Percentiles rank a stretch among this genome's conserved stretches.
phyloP scores from a whole-genome alignment of 73 alveolate genomes.

The Symbiodinium natans region DNA sequence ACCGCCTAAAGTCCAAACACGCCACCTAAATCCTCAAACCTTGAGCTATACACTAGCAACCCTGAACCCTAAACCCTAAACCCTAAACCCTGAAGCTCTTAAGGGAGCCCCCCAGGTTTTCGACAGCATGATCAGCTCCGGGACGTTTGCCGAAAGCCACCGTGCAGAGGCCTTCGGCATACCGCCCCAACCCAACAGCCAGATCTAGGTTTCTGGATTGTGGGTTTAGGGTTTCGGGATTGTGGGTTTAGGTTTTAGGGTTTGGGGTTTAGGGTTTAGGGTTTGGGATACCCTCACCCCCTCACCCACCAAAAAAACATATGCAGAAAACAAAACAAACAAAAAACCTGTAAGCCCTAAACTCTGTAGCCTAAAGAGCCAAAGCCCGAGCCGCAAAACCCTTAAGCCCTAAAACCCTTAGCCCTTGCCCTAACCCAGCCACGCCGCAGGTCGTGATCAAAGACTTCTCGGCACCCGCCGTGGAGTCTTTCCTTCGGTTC shows the following conservation, averaged over 20 bases:
- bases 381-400: neutral
- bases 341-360: neutral
- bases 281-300: neutral
- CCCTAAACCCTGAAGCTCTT: too few species aligned
- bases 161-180: neutral
- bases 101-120: neutral
- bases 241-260: too few species aligned
- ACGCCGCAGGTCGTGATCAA: neutral
- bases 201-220: too few species aligned
- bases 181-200: too few species aligned
- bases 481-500: neutral
- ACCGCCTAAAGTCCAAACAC: too few species aligned
- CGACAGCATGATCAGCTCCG: neutral
- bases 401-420: neutral
- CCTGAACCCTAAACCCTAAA: too few species aligned
- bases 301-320: neutral
- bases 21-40: too few species aligned
- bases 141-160: neutral
- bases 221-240: too few species aligned
- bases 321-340: too few species aligned
- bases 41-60: too few species aligned
- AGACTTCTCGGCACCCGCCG: neutral
- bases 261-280: too few species aligned
- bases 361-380: neutral
- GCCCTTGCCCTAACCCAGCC: too few species aligned